Percentiles rank a stretch among this genome's conserved stretches.
phyloP scores from a whole-genome alignment of 1,284 basidiomycete species.

The Fomitopsis pinicola region DNA sequence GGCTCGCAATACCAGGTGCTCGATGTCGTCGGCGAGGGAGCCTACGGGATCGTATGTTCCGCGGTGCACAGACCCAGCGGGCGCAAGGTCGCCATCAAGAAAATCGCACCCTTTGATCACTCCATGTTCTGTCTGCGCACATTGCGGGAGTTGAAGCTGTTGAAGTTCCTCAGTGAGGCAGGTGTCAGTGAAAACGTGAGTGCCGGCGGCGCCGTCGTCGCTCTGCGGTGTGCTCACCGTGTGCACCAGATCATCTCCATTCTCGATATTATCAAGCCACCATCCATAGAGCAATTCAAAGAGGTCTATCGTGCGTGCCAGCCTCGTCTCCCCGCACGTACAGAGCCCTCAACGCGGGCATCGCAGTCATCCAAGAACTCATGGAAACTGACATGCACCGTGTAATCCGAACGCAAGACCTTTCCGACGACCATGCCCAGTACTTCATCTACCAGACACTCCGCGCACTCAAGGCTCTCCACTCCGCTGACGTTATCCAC shows the following conservation, averaged over 20 bases:
- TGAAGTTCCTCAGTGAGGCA: constrained; percentile 88
- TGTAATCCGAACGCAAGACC: constrained; percentile 75
- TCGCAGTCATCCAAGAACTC: constrained; percentile 67
- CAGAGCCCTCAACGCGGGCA: neutral
- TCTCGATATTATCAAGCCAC: constrained; percentile 90
- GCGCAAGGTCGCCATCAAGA: constrained; percentile 66
- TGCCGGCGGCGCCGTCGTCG: constrained; percentile 8
- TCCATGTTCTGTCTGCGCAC: constrained; percentile 86
- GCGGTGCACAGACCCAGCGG: constrained; percentile 79
- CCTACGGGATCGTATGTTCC: constrained; percentile 87
- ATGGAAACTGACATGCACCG: constrained; percentile 76
- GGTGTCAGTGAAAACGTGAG: constrained; percentile 91
- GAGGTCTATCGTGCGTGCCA: constrained; percentile 78
- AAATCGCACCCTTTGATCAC: constrained; percentile 85
- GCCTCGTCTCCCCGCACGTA: constrained; percentile 3
- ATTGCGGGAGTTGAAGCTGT: constrained; percentile 85
- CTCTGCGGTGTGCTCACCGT: constrained; percentile 8
- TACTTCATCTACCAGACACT: constrained; percentile 73
- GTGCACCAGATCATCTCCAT: constrained; percentile 84
- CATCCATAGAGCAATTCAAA: constrained; percentile 87
- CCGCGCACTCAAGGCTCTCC: constrained; percentile 87
- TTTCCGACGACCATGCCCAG: constrained; percentile 77
- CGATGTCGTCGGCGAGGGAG: constrained; percentile 88
- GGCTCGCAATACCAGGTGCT: constrained; percentile 84
- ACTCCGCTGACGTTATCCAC: constrained; percentile 86